Conservation (phyloP, 2,329 filamentous ascomycete species). For the Anthostomella pinea region DNA sequence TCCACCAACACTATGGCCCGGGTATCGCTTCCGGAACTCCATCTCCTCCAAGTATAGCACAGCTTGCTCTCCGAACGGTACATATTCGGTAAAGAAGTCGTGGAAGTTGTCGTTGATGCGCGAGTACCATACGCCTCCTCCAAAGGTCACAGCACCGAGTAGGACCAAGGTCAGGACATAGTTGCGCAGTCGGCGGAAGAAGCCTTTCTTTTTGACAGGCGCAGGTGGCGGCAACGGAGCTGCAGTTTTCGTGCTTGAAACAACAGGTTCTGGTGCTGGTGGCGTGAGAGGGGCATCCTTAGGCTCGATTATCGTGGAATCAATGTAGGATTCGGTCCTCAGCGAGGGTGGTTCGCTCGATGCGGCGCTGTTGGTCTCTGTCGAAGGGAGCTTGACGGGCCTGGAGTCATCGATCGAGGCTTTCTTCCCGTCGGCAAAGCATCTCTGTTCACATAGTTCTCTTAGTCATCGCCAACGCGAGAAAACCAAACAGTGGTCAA, state of each 20-base stretch:
- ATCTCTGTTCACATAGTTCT: slow-evolving; percentile 46
- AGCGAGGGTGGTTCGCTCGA: slow-evolving; percentile 38
- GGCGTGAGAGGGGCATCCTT: slow-evolving; percentile 41
- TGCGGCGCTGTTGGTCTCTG: slow-evolving; percentile 50
- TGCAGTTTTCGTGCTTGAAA: slow-evolving; percentile 29
- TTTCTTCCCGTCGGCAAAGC: slow-evolving; percentile 55
- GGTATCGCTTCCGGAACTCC: slow-evolving; percentile 86
- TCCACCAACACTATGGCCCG: slow-evolving; percentile 42
- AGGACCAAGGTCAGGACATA: slow-evolving; percentile 75
- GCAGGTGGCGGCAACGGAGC: slow-evolving; percentile 38
- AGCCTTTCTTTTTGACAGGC: slow-evolving; percentile 58
- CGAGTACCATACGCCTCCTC: slow-evolving; percentile 87
- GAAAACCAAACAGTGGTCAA: too few relatives aligned
- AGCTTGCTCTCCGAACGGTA: slow-evolving; percentile 90
- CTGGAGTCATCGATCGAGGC: slow-evolving; percentile 45
- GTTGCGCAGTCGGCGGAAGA: slow-evolving; percentile 70
- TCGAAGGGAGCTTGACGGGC: slow-evolving; percentile 51
- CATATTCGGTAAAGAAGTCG: slow-evolving; percentile 97
- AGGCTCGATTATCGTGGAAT: slow-evolving; percentile 36
- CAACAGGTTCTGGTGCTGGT: slow-evolving; percentile 35
- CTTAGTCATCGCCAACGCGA: too few relatives aligned
- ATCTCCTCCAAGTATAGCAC: slow-evolving; percentile 95
- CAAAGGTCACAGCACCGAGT: slow-evolving; percentile 75
- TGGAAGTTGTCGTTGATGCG: slow-evolving; percentile 96
- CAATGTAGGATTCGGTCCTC: slow-evolving; percentile 34